Conservation (phyloP, 2,329 filamentous ascomycete species). For the Emmonsia crescens region DNA sequence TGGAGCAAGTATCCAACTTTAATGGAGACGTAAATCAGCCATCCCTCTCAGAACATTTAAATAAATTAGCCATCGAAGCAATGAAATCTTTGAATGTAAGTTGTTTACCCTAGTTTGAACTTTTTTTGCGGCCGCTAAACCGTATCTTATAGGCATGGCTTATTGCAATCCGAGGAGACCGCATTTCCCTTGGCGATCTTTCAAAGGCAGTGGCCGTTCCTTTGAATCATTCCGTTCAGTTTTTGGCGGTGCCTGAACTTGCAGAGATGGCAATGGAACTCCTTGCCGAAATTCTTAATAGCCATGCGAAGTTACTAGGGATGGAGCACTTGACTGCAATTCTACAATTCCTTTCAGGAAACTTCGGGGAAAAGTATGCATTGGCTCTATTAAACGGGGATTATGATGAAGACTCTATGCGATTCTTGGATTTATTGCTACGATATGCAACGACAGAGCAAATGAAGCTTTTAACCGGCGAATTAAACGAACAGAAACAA, state of each 20-base stretch:
- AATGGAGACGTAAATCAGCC: slow-evolving; percentile 13
- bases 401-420: slow-evolving; percentile 29
- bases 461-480: slow-evolving; percentile 22
- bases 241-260: slow-evolving; percentile 19
- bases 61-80: slow-evolving; percentile 22
- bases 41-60: slow-evolving; percentile 7
- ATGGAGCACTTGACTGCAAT: slow-evolving; percentile 19
- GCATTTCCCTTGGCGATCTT: slow-evolving; percentile 6
- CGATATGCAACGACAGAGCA: slow-evolving; percentile 25
- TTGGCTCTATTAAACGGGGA: slow-evolving; percentile 25
- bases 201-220: slow-evolving; percentile 2
- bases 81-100: slow-evolving; percentile 29
- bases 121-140: neutral
- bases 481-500: slow-evolving; percentile 23
- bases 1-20: slow-evolving; percentile 22
- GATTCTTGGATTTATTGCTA: slow-evolving; percentile 31
- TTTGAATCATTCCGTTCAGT: slow-evolving; percentile 10
- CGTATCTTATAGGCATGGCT: slow-evolving; percentile 11
- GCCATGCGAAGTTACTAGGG: slow-evolving; percentile 19
- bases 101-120: neutral
- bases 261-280: slow-evolving; percentile 24
- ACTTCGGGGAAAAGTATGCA: slow-evolving; percentile 24
- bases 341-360: slow-evolving; percentile 25
- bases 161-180: slow-evolving; percentile 7
- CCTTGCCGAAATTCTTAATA: slow-evolving; percentile 25